Evolutionary conservation across 352 stramenopile species (phyloP).

Genomic region (Hyaloperonospora arabidopsidis): DNA sequence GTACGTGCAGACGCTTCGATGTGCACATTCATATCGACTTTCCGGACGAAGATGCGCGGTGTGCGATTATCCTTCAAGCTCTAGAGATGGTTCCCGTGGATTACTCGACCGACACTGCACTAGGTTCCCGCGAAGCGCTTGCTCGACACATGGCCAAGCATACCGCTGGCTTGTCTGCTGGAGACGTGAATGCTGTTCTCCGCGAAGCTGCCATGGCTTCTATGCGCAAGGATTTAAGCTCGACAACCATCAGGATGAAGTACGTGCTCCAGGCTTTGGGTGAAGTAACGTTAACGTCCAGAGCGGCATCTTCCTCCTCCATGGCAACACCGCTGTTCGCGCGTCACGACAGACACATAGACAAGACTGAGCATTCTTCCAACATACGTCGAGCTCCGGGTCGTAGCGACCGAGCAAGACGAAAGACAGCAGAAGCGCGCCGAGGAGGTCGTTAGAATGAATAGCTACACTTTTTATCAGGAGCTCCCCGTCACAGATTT

Average conservation of each 20-base stretch:
- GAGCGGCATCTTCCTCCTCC: conserved; percentile 7
- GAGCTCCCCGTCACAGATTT: not conserved
- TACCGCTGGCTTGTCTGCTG: conserved; percentile 47
- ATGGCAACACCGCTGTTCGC: conserved; percentile 14
- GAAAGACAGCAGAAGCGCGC: conserved; percentile 36
- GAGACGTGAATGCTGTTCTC: conserved; percentile 56
- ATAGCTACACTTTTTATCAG: no score
- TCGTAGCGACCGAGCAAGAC: conserved; percentile 26
- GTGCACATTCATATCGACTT: conserved; percentile 64
- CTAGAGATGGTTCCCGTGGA: conserved; percentile 48
- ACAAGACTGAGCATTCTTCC: conserved; percentile 10
- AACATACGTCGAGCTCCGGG: conserved; percentile 10
- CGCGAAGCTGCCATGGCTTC: conserved; percentile 71
- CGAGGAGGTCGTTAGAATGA: conserved; percentile 25
- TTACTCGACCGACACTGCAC: conserved; percentile 28
- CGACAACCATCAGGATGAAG: conserved; percentile 32
- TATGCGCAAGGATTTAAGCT: conserved; percentile 52
- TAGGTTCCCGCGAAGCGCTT: conserved; percentile 32
- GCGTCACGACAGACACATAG: conserved; percentile 16
- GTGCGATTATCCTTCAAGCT: conserved; percentile 42
- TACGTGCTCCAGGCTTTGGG: conserved; percentile 29
- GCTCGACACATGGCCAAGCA: conserved; percentile 42
- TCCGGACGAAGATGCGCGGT: conserved; percentile 46
- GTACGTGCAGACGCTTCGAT: conserved; percentile 59
- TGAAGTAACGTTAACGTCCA: conserved; percentile 11